Evolutionary conservation across 164 flowering plant genomes (phyloP).

Genomic region (Berberis thunbergii): DNA sequence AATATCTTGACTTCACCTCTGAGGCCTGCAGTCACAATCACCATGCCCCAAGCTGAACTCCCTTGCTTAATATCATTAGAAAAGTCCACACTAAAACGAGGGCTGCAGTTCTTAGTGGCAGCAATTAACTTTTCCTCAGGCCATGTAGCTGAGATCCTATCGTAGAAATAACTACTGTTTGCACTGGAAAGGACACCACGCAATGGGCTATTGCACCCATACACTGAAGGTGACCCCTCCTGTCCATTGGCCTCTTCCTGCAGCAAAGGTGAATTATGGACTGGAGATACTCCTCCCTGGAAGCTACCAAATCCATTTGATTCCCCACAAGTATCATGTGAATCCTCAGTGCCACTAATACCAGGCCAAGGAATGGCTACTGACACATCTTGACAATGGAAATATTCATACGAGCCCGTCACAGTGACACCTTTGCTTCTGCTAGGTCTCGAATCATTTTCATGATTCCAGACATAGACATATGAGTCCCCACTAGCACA

Average conservation of each 20-base stretch:
- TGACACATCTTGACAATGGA: slow-evolving; percentile 85
- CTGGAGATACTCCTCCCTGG: slow-evolving; percentile 22
- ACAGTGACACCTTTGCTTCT: slow-evolving; percentile 63
- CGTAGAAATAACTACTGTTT: slow-evolving; percentile 56
- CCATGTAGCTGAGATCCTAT: slow-evolving; percentile 65
- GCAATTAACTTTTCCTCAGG: slow-evolving; percentile 68
- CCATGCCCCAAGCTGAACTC: slow-evolving; percentile 83
- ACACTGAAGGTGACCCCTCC: slow-evolving; percentile 5
- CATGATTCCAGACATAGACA: slow-evolving; percentile 88
- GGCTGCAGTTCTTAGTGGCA: slow-evolving; percentile 37
- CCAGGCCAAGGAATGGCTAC: slow-evolving; percentile 98
- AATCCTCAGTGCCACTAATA: slow-evolving; percentile 28
- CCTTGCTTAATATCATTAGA: slow-evolving; percentile 31
- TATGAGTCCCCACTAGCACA: slow-evolving; percentile 94
- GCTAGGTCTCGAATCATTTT: slow-evolving; percentile 59
- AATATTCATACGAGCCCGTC: slow-evolving; percentile 74
- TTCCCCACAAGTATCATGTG: slow-evolving; percentile 20
- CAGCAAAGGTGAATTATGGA: slow-evolving; percentile 42
- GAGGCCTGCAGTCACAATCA: slow-evolving; percentile 83
- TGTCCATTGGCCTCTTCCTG: slow-evolving; percentile 27
- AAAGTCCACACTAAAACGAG: slow-evolving; percentile 37
- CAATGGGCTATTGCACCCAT: slow-evolving; percentile 45
- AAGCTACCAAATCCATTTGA: slow-evolving; percentile 33
- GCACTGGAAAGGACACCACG: slow-evolving; percentile 43
- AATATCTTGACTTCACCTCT: slow-evolving; percentile 78